Evolutionary conservation across 108 stramenopile genomes (phyloP).

Genomic region (Phaeodactylum tricornutum): DNA sequence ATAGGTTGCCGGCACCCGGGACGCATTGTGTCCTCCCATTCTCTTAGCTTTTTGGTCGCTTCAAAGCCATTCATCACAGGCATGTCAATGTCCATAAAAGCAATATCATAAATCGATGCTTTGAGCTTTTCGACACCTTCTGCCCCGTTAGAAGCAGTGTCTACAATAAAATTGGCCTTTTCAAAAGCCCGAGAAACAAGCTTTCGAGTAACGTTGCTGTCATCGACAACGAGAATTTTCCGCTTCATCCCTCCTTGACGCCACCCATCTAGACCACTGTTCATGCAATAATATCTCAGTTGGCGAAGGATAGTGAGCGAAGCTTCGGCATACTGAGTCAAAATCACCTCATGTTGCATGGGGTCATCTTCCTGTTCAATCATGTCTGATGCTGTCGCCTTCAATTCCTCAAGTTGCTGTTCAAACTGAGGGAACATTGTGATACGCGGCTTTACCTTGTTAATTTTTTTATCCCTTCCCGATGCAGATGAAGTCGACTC

Average conservation of each 20-base stretch:
- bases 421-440: conserved; percentile 79
- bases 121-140: conserved; percentile 85
- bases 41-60: conserved; percentile 68
- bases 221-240: conserved; percentile 84
- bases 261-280: conserved; percentile 85
- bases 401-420: conserved; percentile 66
- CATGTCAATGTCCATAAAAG: conserved; percentile 96
- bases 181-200: conserved; percentile 78
- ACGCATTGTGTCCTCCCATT: conserved; percentile 78
- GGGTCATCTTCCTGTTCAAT: conserved; percentile 73
- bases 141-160: conserved; percentile 80
- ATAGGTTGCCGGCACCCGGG: conserved; percentile 85
- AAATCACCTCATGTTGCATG: conserved; percentile 67
- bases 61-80: conserved; percentile 92
- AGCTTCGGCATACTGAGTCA: conserved; percentile 82
- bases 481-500: conserved; percentile 1
- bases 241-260: conserved; percentile 71
- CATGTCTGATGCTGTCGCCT: conserved; percentile 70
- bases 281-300: conserved; percentile 89
- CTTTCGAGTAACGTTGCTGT: conserved; percentile 72
- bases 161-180: conserved; percentile 82
- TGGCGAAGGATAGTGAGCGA: conserved; percentile 80
- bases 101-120: conserved; percentile 80
- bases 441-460: conserved; percentile 51
- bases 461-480: conserved; percentile 12